phyloP scores from a whole-genome alignment of 768 basidiomycete genomes.

The Chlorophyllum brunneum region DNA sequence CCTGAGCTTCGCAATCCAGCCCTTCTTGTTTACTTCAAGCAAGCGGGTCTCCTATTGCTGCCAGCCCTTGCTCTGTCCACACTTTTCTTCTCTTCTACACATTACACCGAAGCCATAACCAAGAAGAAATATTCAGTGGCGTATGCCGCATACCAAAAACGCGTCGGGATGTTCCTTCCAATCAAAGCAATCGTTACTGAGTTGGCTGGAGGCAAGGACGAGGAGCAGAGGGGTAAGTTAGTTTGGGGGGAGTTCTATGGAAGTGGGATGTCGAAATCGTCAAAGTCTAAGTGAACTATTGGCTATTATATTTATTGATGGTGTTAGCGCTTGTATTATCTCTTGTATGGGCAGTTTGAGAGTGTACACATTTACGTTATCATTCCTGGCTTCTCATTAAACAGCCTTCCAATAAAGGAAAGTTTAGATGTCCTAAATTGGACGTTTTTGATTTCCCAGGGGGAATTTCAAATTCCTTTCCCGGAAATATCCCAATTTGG shows the following conservation, averaged over 20 bases:
- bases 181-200: background rate
- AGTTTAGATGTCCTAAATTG: no score
- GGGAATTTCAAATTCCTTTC: slow-evolving; percentile 5
- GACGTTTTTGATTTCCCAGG: background rate
- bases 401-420: background rate
- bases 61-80: slow-evolving; percentile 61
- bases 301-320: background rate
- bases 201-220: background rate
- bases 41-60: slow-evolving; percentile 25
- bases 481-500: background rate
- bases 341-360: background rate
- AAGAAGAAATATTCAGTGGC: slow-evolving; percentile 63
- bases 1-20: slow-evolving; percentile 23
- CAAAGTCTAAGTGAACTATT: background rate
- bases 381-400: no score
- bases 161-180: slow-evolving; percentile 76
- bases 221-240: background rate
- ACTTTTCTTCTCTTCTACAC: slow-evolving; percentile 76
- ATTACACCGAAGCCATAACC: slow-evolving; percentile 80
- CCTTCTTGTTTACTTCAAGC: slow-evolving; percentile 20
- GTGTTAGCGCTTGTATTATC: background rate
- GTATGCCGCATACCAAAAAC: slow-evolving; percentile 68
- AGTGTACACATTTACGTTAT: background rate
- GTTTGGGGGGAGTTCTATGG: slow-evolving; percentile 9
- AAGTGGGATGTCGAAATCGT: background rate